Evolutionary conservation across 1,139 yeast species (phyloP).

Genomic region (Saccharomycopsis hybrid): DNA sequence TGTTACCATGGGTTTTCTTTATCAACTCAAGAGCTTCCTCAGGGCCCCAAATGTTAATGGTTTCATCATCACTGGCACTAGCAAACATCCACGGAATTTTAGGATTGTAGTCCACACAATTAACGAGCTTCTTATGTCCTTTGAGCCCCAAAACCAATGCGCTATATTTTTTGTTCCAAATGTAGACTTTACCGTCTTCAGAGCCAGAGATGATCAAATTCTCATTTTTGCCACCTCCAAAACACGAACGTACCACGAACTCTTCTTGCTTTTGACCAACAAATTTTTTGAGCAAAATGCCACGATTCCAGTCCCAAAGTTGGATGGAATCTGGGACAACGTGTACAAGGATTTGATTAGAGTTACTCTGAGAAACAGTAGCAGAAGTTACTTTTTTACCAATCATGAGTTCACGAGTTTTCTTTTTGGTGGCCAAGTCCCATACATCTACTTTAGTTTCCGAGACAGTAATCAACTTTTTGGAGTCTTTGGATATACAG

Average conservation of each 20-base stretch:
- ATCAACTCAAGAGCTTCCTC: neutral
- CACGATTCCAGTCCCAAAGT: conserved; percentile 58
- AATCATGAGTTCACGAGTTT: conserved; percentile 31
- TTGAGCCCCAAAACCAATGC: conserved; percentile 54
- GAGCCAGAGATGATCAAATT: conserved; percentile 74
- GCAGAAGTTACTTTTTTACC: conserved; percentile 44
- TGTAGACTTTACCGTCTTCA: conserved; percentile 70
- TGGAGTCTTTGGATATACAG: conserved; percentile 60
- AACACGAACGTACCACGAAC: conserved; percentile 69
- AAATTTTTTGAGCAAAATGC: conserved; percentile 50
- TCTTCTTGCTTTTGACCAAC: conserved; percentile 68
- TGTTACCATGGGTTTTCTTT: neutral
- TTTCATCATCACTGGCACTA: conserved; percentile 78
- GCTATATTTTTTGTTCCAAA: conserved; percentile 77
- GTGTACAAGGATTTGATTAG: conserved; percentile 49
- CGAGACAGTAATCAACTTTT: conserved; percentile 54
- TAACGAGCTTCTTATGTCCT: conserved; percentile 67
- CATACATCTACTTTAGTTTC: conserved; percentile 44
- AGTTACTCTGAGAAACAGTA: conserved; percentile 36
- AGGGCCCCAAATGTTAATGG: conserved; percentile 61
- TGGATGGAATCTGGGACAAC: conserved; percentile 76
- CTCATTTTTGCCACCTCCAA: conserved; percentile 54
- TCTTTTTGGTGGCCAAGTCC: conserved; percentile 33
- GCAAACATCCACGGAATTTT: conserved; percentile 53
- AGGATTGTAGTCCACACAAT: conserved; percentile 74